Evolutionary conservation across 345 rosid species (phyloP).

Genomic region (Eucalyptus victrix): DNA sequence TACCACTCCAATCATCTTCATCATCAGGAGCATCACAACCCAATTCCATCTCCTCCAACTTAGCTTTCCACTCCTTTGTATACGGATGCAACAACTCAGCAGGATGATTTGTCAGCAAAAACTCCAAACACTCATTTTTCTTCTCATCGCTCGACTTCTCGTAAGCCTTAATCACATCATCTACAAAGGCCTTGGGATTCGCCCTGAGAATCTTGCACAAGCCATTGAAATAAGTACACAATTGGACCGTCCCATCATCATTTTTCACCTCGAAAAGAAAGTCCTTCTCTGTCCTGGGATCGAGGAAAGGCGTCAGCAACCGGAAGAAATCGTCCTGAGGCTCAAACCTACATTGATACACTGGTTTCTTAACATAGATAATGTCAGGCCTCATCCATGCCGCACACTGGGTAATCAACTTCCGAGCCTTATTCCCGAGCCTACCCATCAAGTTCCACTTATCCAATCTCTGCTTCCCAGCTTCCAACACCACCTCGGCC

Average conservation of each 20-base stretch:
- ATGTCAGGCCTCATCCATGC: slow-evolving; percentile 97
- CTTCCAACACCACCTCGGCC: slow-evolving; percentile 72
- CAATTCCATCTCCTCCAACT: slow-evolving; percentile 88
- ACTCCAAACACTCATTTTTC: slow-evolving; percentile 61
- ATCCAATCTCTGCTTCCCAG: slow-evolving; percentile 67
- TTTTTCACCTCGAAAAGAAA: slow-evolving; percentile 45
- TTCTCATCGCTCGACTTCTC: slow-evolving; percentile 72
- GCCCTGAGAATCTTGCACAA: slow-evolving; percentile 84
- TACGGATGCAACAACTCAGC: slow-evolving; percentile 72
- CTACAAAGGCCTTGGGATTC: slow-evolving; percentile 74
- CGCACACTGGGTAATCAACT: slow-evolving; percentile 59
- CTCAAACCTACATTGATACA: slow-evolving; percentile 86
- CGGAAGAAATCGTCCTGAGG: slow-evolving; percentile 69
- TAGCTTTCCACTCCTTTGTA: slow-evolving; percentile 90
- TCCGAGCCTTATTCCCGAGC: slow-evolving; percentile 64
- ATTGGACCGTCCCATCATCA: slow-evolving; percentile 54
- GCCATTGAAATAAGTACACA: slow-evolving; percentile 68
- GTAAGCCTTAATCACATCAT: slow-evolving; percentile 84
- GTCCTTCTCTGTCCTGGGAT: slow-evolving; percentile 59
- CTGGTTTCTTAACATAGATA: slow-evolving; percentile 82
- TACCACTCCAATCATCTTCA: slow-evolving; percentile 39
- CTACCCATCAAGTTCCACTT: slow-evolving; percentile 97
- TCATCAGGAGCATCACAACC: slow-evolving; percentile 98
- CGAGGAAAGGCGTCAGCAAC: slow-evolving; percentile 42
- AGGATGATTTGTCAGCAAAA: slow-evolving; percentile 71